These are phyloP conservation scores for Pholiota adiposa DNA, from an alignment of 1,284 basidiomycete genomes.

Conservation along the genomic window DNA sequence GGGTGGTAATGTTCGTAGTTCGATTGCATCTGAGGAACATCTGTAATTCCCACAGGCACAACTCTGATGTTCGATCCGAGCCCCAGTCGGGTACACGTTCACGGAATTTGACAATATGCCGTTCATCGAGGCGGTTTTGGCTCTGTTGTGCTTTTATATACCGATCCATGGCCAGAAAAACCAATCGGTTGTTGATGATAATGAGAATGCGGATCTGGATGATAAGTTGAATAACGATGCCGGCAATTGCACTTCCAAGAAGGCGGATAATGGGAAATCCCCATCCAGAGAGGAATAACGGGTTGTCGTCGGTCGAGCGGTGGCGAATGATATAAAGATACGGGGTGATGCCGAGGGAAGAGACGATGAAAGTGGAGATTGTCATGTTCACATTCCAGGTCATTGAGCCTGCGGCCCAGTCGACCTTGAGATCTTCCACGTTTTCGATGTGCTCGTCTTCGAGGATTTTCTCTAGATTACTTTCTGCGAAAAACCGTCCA, in stretches of 20 bases:
- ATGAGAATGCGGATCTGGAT: slow-evolving; percentile 13
- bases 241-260: slow-evolving; percentile 7
- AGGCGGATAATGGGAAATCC: slow-evolving; percentile 15
- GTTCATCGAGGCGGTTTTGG: neutral
- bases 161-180: slow-evolving; percentile 11
- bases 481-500: slow-evolving; percentile 14
- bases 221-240: slow-evolving; percentile 5
- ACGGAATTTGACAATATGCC: neutral
- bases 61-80: slow-evolving; percentile 9
- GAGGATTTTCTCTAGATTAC: slow-evolving; percentile 10
- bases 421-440: slow-evolving; percentile 10
- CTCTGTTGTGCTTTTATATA: neutral
- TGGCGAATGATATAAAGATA: slow-evolving; percentile 11
- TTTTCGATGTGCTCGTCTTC: slow-evolving; percentile 15
- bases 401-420: slow-evolving; percentile 4
- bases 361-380: slow-evolving; percentile 1
- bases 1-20: neutral
- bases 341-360: slow-evolving; percentile 7
- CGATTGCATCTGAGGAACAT: neutral
- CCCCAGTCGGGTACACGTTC: slow-evolving; percentile 6
- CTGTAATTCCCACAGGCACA: slow-evolving; percentile 11
- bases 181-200: slow-evolving; percentile 8
- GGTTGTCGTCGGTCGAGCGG: neutral
- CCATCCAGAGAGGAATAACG: slow-evolving; percentile 7
- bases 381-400: slow-evolving; percentile 13